Conservation (phyloP, 1,139 yeast species). For the Zygoascus hellenicus region DNA sequence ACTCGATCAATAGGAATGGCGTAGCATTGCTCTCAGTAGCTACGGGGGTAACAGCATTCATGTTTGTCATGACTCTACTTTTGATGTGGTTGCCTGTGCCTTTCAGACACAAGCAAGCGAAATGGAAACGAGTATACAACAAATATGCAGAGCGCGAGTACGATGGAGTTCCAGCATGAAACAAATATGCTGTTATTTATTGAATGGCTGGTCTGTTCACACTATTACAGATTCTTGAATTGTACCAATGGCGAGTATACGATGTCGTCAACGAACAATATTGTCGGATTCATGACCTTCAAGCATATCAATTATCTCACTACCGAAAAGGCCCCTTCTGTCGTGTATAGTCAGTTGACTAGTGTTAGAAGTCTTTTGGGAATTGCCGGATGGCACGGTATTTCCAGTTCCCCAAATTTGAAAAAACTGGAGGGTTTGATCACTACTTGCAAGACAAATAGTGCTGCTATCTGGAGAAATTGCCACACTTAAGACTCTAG, state of each 20-base stretch:
- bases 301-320: conserved; percentile 47
- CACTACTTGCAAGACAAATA: conserved; percentile 70
- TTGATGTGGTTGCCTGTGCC: conserved; percentile 39
- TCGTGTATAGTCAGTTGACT: conserved; percentile 10
- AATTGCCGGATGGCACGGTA: conserved; percentile 3
- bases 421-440: conserved; percentile 69
- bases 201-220: too few species aligned
- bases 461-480: conserved; percentile 56
- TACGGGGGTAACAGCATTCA: conserved; percentile 49
- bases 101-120: conserved; percentile 48
- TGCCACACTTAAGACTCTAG: conserved; percentile 61
- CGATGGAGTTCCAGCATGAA: conserved; percentile 59
- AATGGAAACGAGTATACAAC: conserved; percentile 48
- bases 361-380: conserved; percentile 9
- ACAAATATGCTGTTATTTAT: neutral
- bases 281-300: conserved; percentile 40
- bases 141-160: conserved; percentile 46
- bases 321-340: conserved; percentile 40
- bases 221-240: too few species aligned
- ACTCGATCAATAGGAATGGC: conserved; percentile 51
- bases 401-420: conserved; percentile 47
- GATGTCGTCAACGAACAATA: neutral
- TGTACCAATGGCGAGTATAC: neutral
- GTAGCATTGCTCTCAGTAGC: conserved; percentile 64
- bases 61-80: conserved; percentile 31